Conservation (phyloP, 208 protist species). For the Crithidia expoeki region DNA sequence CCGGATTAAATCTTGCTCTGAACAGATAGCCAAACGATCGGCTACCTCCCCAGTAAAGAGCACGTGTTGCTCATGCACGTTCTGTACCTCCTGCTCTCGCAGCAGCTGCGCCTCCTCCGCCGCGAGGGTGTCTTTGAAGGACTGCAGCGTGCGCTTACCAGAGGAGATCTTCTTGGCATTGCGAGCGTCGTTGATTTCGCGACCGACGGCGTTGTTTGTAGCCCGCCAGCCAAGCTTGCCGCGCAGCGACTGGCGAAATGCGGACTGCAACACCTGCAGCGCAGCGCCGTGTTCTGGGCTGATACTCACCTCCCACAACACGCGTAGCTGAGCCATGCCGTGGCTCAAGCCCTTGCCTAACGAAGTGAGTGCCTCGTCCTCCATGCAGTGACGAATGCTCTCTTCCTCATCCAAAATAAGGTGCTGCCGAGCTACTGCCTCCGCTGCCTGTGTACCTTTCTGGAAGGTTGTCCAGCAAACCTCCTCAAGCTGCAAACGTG, state of each 20-base stretch:
- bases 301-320: slow-evolving; percentile 29
- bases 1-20: slow-evolving; percentile 44
- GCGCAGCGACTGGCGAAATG: slow-evolving; percentile 40
- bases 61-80: slow-evolving; percentile 26
- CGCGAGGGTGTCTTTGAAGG: slow-evolving; percentile 41
- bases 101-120: slow-evolving; percentile 39
- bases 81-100: slow-evolving; percentile 39
- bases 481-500: background rate
- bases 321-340: slow-evolving; percentile 3
- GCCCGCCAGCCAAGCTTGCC: slow-evolving; percentile 61
- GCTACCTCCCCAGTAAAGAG: slow-evolving; percentile 39
- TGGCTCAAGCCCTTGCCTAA: background rate
- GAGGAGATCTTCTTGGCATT: slow-evolving; percentile 41
- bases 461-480: slow-evolving; percentile 1
- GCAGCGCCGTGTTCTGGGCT: slow-evolving; percentile 18
- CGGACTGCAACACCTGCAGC: slow-evolving; percentile 53
- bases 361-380: background rate
- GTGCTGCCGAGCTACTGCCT: slow-evolving; percentile 17
- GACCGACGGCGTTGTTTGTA: slow-evolving; percentile 56
- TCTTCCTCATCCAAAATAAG: background rate
- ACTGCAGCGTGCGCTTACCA: slow-evolving; percentile 32
- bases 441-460: background rate
- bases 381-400: slow-evolving; percentile 4
- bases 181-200: slow-evolving; percentile 50
- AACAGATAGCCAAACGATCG: slow-evolving; percentile 37